Base-by-base conservation (phyloP, 352 stramenopile genomes). In the Pythium sukuiense region DNA sequence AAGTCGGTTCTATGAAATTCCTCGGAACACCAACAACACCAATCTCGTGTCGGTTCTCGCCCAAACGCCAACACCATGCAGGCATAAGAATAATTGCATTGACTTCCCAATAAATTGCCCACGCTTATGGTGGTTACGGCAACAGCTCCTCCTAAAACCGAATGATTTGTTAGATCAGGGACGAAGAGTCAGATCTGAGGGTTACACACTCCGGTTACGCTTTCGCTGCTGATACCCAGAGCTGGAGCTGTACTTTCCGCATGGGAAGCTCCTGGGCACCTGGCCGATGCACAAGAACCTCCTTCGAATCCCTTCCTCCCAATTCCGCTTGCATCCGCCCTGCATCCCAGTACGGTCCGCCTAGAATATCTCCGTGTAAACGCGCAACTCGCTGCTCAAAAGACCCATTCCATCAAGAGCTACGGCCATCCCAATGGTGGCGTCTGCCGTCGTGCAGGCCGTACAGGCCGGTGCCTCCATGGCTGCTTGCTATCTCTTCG, bases 401-500 rank as follows among this genome's bases (percentile, higher is more conserved):
- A 29, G 16, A 59, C 12, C 13, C 12, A 20, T 29, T 50, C 29
- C 33, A 16, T 35, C 27, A 59, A 59, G 14, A 50, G 45, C n/a
- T 26, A 16, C 60, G 33, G 20, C 20, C 20, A 24, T 24, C 20
- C 20, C 20, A 24, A 68, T 69, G 61, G 61, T 60, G 26, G 30
- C 56, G 24, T 9, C 24, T 33, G 43, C 41, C 18, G 20, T 70
- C 35, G 56, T 70, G 8, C 56, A 65, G 46, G 59, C 64, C 43
- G 53, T 70, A 3, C 43, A 70, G 53, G 57, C 56, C 9, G 29
- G 50, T 39, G 64, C 64, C 35, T 70, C 64, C 29, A 30, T 70
- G 26, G 64, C 64, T 11, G 56, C 50, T 20, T 70, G 64, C 57
- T 70, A 70, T 33, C 64, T 70, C 64, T 70, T 70, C 33, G 57